Evolutionary conservation across 805 yeast genomes (phyloP), one percentile per base, ranked within the genome.

Genomic region (Teunomyces gatunensis): DNA sequence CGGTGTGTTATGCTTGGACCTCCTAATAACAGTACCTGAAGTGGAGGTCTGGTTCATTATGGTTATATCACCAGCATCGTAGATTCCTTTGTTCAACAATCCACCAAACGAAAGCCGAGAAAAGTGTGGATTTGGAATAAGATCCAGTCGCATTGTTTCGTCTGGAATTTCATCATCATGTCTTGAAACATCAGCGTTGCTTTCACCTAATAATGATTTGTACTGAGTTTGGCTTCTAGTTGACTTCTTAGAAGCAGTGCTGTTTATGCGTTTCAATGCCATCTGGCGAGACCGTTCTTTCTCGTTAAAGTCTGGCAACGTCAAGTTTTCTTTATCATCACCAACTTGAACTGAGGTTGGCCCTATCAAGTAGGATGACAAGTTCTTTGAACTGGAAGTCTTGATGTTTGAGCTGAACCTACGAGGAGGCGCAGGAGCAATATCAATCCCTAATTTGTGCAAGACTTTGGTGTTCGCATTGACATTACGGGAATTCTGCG

Each of bases 101-200:
- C 73, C 75, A 43, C 71, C 70, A 54, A 73, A 69, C 0, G 78
- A 71, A 44, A 73, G 62, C 32, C 68, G 60, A 0, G 78, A 73
- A 47, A 73, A 73, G 30, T 72, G 55, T 9, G 77, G 77, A 44
- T 73, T 73, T 5, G 78, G 78, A 32, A 71, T 67, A 45, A 68
- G 57, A 6, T 51, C 62, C 33, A 37, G 39, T 25, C 39, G 42
- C 41, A 15, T 43, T 46, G 48, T 6, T 34, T 52, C 44, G 28
- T 46, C 41, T 46, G 50, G 47, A 32, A 15, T 27, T 4, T 44
- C 53, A 10, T 35, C 35, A 11, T 49, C 48, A 2, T 44, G 42
- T 23, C 34, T n/a, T 6, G 21, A 13, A n/a, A 46, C 25, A 11
- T 51, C 51, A 35, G 59, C 65, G 34, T 57, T 53, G 13, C 52